phyloP scores from a whole-genome alignment of 371 early-diverging fungal species.

The Mucor circinelloides region DNA sequence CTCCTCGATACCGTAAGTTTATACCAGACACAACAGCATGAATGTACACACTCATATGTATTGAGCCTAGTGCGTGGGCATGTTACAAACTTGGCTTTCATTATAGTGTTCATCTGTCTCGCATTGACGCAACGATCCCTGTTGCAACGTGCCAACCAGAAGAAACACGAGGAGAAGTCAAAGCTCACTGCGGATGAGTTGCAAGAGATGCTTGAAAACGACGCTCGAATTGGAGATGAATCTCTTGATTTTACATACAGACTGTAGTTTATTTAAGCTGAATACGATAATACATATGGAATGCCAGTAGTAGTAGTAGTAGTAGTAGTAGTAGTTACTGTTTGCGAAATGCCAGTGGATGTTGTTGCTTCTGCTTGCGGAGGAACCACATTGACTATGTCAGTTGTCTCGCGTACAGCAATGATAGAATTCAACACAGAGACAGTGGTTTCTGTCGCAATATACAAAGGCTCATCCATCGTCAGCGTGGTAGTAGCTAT shows the following conservation, averaged over 20 bases:
- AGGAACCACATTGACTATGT: background rate
- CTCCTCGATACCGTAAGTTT: slow-evolving; percentile 43
- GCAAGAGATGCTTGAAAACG: slow-evolving; percentile 1
- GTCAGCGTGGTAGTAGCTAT: background rate
- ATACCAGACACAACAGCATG: background rate
- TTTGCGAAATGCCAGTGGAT: no score
- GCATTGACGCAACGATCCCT: slow-evolving; percentile 32
- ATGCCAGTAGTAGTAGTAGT: background rate
- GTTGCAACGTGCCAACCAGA: slow-evolving; percentile 24
- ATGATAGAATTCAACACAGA: background rate
- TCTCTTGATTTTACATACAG: slow-evolving; percentile 33
- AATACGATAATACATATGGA: background rate
- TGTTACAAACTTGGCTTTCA: slow-evolving; percentile 32
- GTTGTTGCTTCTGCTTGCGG: no score
- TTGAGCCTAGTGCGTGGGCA: slow-evolving; percentile 42
- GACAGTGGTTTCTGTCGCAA: background rate
- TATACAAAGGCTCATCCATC: background rate
- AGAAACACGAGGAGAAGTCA: slow-evolving; percentile 3
- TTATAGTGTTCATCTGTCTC: slow-evolving; percentile 33
- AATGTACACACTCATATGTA: background rate
- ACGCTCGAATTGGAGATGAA: slow-evolving; percentile 32
- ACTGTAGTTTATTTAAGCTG: slow-evolving; percentile 9
- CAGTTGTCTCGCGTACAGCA: background rate
- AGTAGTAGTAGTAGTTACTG: background rate
- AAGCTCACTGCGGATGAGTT: slow-evolving; percentile 14